phyloP scores from a whole-genome alignment of 441 rosid genomes.

The Aquilaria agallochum region DNA sequence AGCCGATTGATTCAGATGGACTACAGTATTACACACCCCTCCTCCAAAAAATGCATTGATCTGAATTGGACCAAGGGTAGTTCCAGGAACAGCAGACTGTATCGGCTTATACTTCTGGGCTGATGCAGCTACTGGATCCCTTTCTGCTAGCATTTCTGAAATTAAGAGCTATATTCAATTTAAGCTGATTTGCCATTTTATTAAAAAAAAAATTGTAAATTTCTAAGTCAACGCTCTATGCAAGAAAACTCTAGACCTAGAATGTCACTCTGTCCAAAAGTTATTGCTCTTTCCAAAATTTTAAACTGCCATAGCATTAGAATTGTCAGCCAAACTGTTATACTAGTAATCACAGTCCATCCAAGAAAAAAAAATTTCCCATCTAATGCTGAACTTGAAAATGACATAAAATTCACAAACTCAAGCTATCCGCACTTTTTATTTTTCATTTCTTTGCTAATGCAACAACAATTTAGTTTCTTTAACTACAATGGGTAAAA shows the following conservation, averaged over 20 bases:
- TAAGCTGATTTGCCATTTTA: too few relatives aligned
- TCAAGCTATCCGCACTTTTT: neutral
- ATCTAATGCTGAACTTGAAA: neutral
- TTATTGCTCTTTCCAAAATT: neutral
- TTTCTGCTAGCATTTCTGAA: constrained; percentile 73
- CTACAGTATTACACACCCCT: constrained; percentile 47
- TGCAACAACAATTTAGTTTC: neutral
- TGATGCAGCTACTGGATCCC: constrained; percentile 92
- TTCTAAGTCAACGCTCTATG: neutral
- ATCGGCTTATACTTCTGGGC: constrained; percentile 88
- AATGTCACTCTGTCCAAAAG: neutral
- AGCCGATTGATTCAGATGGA: too few relatives aligned
- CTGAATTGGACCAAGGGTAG: constrained; percentile 94
- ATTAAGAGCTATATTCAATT: neutral
- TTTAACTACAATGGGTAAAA: too few relatives aligned
- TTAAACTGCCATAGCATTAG: neutral
- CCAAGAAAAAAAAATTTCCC: neutral
- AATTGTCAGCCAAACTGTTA: neutral
- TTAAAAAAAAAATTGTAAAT: neutral
- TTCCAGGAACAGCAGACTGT: constrained; percentile 99
- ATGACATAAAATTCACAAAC: neutral
- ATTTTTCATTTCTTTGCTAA: neutral
- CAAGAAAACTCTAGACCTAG: neutral
- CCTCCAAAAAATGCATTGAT: constrained; percentile 92
- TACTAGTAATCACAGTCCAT: neutral